These are phyloP conservation scores for Zoysia pacifica DNA, from an alignment of 176 grass and related monocot genomes.

Conservation along the genomic window DNA sequence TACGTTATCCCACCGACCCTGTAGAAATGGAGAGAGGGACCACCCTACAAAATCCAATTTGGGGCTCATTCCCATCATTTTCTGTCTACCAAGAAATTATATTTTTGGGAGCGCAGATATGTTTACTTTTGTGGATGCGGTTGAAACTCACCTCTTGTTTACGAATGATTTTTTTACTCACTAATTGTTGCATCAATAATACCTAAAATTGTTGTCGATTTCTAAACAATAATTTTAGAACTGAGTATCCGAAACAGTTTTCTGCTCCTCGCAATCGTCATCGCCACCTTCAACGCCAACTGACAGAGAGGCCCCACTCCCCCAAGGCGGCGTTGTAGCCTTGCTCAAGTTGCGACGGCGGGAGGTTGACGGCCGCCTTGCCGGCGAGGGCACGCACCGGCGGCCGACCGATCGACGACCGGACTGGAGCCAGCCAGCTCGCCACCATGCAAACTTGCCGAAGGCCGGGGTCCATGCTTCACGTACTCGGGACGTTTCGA, in stretches of 20 bases:
- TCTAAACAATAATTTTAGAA: background rate
- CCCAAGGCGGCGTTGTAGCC: background rate
- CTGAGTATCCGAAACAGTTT: background rate
- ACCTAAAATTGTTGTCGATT: too few species aligned
- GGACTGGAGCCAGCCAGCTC: background rate
- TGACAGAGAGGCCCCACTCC: background rate
- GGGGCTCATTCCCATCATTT: background rate
- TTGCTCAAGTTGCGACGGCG: constrained; percentile 3
- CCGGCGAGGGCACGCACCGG: background rate
- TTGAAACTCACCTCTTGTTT: too few species aligned
- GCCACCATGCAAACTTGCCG: background rate
- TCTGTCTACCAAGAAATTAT: background rate
- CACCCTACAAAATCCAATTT: constrained; percentile 11
- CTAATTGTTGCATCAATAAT: too few species aligned
- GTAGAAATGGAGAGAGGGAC: background rate
- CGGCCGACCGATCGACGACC: too few species aligned
- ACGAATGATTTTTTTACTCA: too few species aligned
- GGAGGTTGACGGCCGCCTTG: constrained; percentile 54
- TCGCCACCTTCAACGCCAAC: background rate
- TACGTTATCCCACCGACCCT: background rate
- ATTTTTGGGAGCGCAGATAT: background rate
- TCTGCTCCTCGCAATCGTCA: background rate
- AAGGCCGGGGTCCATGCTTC: too few species aligned
- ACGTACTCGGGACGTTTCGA: background rate
- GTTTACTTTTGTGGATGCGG: too few species aligned